Evolutionary conservation across 73 alveolate species (phyloP).

Genomic region (Effrenium voratum): DNA sequence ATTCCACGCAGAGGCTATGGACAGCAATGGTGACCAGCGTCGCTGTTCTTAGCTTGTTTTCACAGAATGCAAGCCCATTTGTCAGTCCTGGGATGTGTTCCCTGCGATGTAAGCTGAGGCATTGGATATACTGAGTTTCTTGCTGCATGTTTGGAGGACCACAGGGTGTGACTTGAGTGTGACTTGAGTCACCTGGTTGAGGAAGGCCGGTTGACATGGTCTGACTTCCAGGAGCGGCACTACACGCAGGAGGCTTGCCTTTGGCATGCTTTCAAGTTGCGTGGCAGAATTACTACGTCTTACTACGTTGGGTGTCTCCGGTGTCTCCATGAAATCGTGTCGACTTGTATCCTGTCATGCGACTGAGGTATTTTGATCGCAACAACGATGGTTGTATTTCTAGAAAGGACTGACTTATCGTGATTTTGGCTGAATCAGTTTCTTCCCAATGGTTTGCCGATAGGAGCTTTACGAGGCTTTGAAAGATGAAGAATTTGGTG

Average conservation of each 20-base stretch:
- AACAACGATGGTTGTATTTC: conserved; percentile 70
- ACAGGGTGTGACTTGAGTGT: neutral
- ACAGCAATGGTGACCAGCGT: conserved; percentile 78
- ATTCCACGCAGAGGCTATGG: conserved; percentile 25
- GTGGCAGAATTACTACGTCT: neutral
- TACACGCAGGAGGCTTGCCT: conserved; percentile 65
- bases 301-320: neutral
- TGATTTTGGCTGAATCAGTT: neutral
- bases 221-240: conserved; percentile 53
- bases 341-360: too few relatives aligned
- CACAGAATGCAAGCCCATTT: neutral
- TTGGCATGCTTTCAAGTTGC: conserved; percentile 67
- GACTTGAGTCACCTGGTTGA: neutral
- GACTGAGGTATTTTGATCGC: conserved; percentile 45
- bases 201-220: neutral
- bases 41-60: neutral
- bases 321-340: neutral
- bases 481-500: conserved; percentile 63
- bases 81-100: neutral
- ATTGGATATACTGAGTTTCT: conserved; percentile 74
- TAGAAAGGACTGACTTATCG: neutral
- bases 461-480: conserved; percentile 59
- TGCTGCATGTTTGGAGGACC: conserved; percentile 76
- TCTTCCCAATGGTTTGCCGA: neutral
- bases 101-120: neutral